Evolutionary conservation across 1,139 yeast genomes (phyloP).

Genomic region (Casaregolazyma lundiana): DNA sequence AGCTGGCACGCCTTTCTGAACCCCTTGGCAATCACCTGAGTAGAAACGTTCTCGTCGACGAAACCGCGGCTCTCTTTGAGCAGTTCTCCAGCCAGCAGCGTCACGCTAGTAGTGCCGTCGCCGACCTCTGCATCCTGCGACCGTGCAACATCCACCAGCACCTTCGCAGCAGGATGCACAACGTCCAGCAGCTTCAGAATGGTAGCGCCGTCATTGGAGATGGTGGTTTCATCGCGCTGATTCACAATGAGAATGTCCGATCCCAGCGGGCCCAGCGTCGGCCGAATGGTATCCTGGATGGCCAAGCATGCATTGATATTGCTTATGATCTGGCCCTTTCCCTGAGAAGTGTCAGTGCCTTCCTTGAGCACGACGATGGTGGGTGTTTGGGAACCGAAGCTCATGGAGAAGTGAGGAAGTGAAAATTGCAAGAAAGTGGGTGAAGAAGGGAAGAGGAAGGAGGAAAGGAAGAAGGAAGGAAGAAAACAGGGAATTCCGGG

Average conservation of each 20-base stretch:
- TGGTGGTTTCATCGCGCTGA: constrained; percentile 80
- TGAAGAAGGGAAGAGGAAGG: constrained; percentile 1
- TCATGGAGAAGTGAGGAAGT: constrained; percentile 49
- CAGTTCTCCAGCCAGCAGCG: constrained; percentile 90
- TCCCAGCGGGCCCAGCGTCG: constrained; percentile 96
- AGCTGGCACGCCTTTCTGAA: constrained; percentile 75
- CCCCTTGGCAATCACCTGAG: constrained; percentile 85
- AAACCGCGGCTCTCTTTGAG: constrained; percentile 84
- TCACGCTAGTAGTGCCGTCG: constrained; percentile 97
- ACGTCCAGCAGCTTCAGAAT: constrained; percentile 87
- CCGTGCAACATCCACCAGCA: constrained; percentile 89
- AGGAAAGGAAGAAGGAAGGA: neutral
- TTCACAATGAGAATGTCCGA: constrained; percentile 88
- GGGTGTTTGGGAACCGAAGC: constrained; percentile 88
- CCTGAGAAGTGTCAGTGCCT: constrained; percentile 97
- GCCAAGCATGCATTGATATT: constrained; percentile 97
- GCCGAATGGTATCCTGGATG: constrained; percentile 89
- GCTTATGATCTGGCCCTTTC: constrained; percentile 89
- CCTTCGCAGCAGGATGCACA: constrained; percentile 97
- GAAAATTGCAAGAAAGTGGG: no score
- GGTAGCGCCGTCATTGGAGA: constrained; percentile 98
- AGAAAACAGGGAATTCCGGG: neutral
- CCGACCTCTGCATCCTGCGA: constrained; percentile 99
- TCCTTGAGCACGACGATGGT: constrained; percentile 95
- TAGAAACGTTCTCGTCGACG: constrained; percentile 92